These are phyloP conservation scores for Penicillium riverlandense DNA, from an alignment of 495 filamentous ascomycete genomes.

Conservation along the genomic window DNA sequence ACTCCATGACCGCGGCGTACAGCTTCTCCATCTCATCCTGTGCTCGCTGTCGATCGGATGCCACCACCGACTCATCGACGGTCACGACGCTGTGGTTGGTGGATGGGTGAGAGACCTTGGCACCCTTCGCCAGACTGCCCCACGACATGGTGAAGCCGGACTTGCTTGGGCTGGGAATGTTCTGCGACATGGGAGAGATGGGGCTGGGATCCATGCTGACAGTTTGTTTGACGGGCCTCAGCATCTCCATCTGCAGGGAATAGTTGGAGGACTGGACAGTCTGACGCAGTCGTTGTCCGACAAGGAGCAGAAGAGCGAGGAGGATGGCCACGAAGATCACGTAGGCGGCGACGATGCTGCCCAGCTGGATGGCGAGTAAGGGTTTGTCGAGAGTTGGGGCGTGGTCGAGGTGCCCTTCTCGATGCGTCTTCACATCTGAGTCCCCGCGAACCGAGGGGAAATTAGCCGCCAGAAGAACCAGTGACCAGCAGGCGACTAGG, in stretches of 20 bases:
- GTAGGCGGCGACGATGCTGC: slow-evolving; percentile 74
- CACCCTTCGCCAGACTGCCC: slow-evolving; percentile 30
- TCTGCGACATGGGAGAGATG: slow-evolving; percentile 28
- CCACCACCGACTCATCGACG: slow-evolving; percentile 70
- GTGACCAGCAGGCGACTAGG: slow-evolving; percentile 5
- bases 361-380: slow-evolving; percentile 66
- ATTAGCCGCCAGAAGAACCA: slow-evolving; percentile 6
- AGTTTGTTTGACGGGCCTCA: slow-evolving; percentile 45
- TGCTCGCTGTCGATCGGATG: slow-evolving; percentile 61
- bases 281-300: slow-evolving; percentile 53
- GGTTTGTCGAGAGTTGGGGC: slow-evolving; percentile 36
- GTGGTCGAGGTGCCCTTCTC: slow-evolving; percentile 4
- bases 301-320: slow-evolving; percentile 55
- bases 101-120: slow-evolving; percentile 27
- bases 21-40: slow-evolving; percentile 81
- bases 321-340: slow-evolving; percentile 63
- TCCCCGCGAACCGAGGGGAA: slow-evolving; percentile 6
- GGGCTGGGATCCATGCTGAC: slow-evolving; percentile 44
- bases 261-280: slow-evolving; percentile 45
- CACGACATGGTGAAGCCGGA: slow-evolving; percentile 32
- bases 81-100: slow-evolving; percentile 46
- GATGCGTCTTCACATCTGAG: slow-evolving; percentile 1
- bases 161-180: slow-evolving; percentile 32
- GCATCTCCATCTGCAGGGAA: slow-evolving; percentile 55
- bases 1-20: slow-evolving; percentile 86